phyloP scores from a whole-genome alignment of 1,284 basidiomycete genomes.

The Mrakiaceae sp. region DNA sequence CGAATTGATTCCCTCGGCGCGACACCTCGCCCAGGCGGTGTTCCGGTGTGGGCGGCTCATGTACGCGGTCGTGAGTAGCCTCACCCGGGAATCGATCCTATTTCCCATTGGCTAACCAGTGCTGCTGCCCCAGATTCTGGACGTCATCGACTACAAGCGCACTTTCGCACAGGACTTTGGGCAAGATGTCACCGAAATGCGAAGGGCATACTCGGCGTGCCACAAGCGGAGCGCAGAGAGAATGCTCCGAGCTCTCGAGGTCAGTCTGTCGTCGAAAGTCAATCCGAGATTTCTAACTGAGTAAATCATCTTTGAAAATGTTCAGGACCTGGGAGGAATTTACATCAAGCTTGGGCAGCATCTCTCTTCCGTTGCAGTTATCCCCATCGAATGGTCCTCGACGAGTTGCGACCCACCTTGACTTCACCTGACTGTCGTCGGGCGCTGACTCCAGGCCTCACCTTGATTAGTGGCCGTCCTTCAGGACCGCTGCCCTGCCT shows the following conservation, averaged over 20 bases:
- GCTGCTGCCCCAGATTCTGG: slow-evolving; percentile 10
- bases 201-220: slow-evolving; percentile 57
- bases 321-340: slow-evolving; percentile 42
- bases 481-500: slow-evolving; percentile 53
- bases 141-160: slow-evolving; percentile 72
- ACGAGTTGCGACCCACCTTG: slow-evolving; percentile 30
- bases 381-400: slow-evolving; percentile 68
- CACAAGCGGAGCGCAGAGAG: slow-evolving; percentile 68
- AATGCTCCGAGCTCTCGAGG: slow-evolving; percentile 61
- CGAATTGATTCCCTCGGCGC: slow-evolving; percentile 34
- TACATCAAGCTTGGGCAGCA: slow-evolving; percentile 89
- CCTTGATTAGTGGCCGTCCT: slow-evolving; percentile 17
- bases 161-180: slow-evolving; percentile 46
- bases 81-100: no score
- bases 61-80: slow-evolving; percentile 33
- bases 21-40: slow-evolving; percentile 36
- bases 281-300: not conserved
- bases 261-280: not conserved
- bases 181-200: slow-evolving; percentile 32
- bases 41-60: slow-evolving; percentile 56
- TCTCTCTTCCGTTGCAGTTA: slow-evolving; percentile 52
- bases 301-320: not conserved
- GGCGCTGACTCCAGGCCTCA: no score
- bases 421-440: no score
- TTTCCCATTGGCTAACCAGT: no score